These are phyloP conservation scores for Umbellularia californica DNA, from an alignment of 164 flowering plant genomes.

Conservation along the genomic window DNA sequence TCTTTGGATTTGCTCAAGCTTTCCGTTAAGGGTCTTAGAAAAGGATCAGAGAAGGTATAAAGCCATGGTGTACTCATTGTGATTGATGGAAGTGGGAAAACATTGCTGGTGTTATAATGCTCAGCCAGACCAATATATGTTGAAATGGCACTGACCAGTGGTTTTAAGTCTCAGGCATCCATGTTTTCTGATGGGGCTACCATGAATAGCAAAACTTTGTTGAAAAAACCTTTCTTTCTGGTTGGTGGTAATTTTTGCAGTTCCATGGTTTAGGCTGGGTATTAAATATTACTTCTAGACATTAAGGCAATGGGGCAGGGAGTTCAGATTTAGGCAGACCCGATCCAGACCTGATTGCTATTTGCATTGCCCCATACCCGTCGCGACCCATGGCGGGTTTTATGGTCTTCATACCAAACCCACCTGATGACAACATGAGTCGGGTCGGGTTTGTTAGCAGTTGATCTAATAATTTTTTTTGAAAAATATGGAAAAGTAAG, in stretches of 20 bases:
- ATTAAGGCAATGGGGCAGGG: neutral
- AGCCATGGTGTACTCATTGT: neutral
- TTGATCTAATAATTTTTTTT: too few relatives aligned
- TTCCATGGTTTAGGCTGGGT: neutral
- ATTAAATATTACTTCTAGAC: neutral
- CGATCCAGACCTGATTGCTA: too few relatives aligned
- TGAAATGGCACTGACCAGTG: neutral
- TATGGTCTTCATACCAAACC: too few relatives aligned
- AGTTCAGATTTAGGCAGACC: too few relatives aligned
- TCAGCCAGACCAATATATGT: neutral
- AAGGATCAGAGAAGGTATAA: conserved; percentile 63
- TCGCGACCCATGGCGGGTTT: too few relatives aligned
- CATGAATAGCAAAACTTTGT: neutral
- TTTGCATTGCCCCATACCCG: too few relatives aligned
- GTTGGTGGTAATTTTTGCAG: neutral
- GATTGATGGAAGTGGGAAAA: neutral
- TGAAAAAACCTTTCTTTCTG: neutral
- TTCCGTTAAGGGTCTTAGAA: conserved; percentile 46
- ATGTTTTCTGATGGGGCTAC: too few relatives aligned
- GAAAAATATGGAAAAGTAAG: too few relatives aligned
- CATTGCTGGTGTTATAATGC: neutral
- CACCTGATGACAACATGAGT: too few relatives aligned
- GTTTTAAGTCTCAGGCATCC: too few relatives aligned
- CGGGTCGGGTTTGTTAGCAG: too few relatives aligned
- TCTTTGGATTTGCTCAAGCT: conserved; percentile 52